Percentiles rank a stretch among this genome's conserved stretches.
Conservation (phyloP, 129 eudicot genomes). For the Apium graveolens region DNA sequence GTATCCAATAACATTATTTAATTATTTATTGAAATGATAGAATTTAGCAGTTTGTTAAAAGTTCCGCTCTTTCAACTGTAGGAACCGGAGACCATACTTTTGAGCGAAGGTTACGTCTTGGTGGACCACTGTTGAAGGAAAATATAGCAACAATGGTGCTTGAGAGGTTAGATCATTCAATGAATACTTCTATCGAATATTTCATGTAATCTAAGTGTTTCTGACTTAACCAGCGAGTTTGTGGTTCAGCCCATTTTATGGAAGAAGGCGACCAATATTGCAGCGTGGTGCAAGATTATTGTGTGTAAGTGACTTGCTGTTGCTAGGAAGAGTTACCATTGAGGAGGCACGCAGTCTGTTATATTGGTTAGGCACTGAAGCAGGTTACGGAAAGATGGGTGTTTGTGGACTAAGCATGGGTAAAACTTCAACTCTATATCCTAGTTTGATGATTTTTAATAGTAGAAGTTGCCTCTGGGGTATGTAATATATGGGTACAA, state of each 20-base stretch:
- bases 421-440: slow-evolving; percentile 24
- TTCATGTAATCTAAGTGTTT: background rate
- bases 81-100: slow-evolving; percentile 97
- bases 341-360: slow-evolving; percentile 93
- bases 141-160: slow-evolving; percentile 97
- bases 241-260: slow-evolving; percentile 78
- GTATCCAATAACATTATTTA: too few relatives aligned
- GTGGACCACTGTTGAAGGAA: slow-evolving; percentile 85
- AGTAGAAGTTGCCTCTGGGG: background rate
- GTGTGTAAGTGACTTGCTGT: slow-evolving; percentile 90
- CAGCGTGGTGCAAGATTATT: slow-evolving; percentile 84
- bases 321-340: slow-evolving; percentile 86
- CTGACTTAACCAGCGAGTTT: background rate
- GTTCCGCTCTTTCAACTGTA: slow-evolving; percentile 17
- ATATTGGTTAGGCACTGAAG: slow-evolving; percentile 77
- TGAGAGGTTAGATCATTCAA: slow-evolving; percentile 57
- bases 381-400: slow-evolving; percentile 85
- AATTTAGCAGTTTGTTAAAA: slow-evolving; percentile 4
- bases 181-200: too few relatives aligned
- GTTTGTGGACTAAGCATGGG: slow-evolving; percentile 99
- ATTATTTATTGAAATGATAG: background rate
- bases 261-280: slow-evolving; percentile 75
- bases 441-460: background rate
- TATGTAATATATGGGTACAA: background rate
- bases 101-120: slow-evolving; percentile 90